Conservation (phyloP, 2,329 filamentous ascomycete species). For the Cordyceps cateniannulata region DNA sequence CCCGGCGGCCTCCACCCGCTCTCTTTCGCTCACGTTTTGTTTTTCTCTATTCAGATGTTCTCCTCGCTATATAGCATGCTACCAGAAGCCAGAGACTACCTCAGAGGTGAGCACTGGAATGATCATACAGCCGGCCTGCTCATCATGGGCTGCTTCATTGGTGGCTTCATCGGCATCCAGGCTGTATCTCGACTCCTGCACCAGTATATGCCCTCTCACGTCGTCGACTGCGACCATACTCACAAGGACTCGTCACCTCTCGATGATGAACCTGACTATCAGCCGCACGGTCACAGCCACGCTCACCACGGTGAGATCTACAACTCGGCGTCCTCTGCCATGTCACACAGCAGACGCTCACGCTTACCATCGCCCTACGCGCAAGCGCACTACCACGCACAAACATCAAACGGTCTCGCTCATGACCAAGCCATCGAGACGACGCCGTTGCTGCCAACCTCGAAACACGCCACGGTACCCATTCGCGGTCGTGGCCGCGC, state of each 20-base stretch:
- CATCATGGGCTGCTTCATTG: constrained; percentile 63
- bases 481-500: constrained; percentile 18
- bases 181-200: constrained; percentile 66
- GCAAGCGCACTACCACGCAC: constrained; percentile 14
- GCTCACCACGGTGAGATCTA: background rate
- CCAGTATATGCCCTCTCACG: constrained; percentile 67
- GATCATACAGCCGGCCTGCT: constrained; percentile 61
- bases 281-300: background rate
- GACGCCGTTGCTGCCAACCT: constrained; percentile 40
- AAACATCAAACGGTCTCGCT: constrained; percentile 19
- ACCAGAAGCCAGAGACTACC: constrained; percentile 74
- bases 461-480: constrained; percentile 21
- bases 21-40: background rate
- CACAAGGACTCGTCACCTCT: constrained; percentile 49
- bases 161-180: constrained; percentile 70
- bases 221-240: constrained; percentile 73
- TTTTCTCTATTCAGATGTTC: constrained; percentile 64
- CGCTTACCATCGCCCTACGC: constrained; percentile 20
- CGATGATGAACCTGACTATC: constrained; percentile 15
- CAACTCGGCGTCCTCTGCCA: background rate
- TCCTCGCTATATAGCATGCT: constrained; percentile 91
- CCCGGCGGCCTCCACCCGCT: background rate
- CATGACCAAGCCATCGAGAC: constrained; percentile 30
- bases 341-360: constrained; percentile 21
- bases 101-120: constrained; percentile 61